Base-by-base conservation (phyloP, 1,284 basidiomycete genomes). In the Ganoderma multipileum region DNA sequence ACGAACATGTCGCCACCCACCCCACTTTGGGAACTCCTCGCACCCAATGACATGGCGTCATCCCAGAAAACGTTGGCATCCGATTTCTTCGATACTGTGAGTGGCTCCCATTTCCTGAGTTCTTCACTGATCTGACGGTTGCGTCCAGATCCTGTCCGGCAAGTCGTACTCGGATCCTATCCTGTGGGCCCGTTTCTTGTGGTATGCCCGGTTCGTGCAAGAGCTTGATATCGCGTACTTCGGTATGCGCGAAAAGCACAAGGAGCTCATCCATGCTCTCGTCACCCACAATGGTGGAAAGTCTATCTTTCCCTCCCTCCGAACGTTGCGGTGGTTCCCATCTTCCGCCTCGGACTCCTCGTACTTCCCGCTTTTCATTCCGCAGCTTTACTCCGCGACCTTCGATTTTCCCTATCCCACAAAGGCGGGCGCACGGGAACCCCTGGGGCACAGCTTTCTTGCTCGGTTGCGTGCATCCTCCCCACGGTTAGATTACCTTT, bases 161-260 rank as follows among this genome's bases (percentile, higher is more conserved):
- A 23, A 16, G 57, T 8, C 20, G n/a, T 59, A 38, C 33, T 9
- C n/a, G 3, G 36, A 33, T 14, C 20, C 57, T 23, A 6, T 7
- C 20, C 57, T 3, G 9, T 59, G 57, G 57, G 6, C 36, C 20
- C 57, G 36, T 23, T 59, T 59, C 57, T 6, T 39, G 57, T 59
- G 57, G 36, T 59, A 59, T 11, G 57, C 57, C 11, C 28, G 36
- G 38, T 59, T 59, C 36, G 57, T 59, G n/a, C 57, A 38, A 6
- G n/a, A n/a, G 36, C 57, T 59, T 12, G 9, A 39, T 8, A 39
- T 59, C 30, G 0, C 11, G 20, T 20, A 23, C 20, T n/a, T 23
- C 30, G 36, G 12, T 26, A 20, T n/a, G 9, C n/a, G 11, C 3
- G 36, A 12, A 4, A 38, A 59, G n/a, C 57, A 59, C 9, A 4